These are phyloP conservation scores for Paramecium primaurelia DNA, from an alignment of 73 alveolate genomes.

Conservation along the genomic window DNA sequence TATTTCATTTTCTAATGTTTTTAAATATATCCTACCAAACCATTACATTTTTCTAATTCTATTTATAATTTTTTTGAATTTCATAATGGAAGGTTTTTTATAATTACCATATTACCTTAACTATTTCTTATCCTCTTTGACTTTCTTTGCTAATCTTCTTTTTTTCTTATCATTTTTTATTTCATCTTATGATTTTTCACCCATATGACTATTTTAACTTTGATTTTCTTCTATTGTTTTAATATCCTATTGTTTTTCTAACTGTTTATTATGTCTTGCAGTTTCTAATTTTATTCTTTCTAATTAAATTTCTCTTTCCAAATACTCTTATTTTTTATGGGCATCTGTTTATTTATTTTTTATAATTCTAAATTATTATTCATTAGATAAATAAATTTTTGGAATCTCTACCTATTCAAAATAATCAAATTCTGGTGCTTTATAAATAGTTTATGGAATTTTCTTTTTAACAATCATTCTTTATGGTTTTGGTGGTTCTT, in stretches of 20 bases:
- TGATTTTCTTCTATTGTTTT: neutral
- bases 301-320: neutral
- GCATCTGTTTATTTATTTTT: neutral
- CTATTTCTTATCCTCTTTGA: neutral
- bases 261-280: neutral
- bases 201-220: neutral
- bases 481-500: neutral
- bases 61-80: neutral
- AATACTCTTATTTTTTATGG: neutral
- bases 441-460: neutral
- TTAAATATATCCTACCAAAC: neutral
- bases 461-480: neutral
- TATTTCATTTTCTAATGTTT: neutral
- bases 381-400: neutral
- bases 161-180: neutral
- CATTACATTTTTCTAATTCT: neutral
- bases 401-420: neutral
- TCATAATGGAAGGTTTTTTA: neutral
- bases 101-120: neutral
- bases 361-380: neutral
- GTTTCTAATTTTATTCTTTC: neutral
- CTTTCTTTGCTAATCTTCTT: neutral
- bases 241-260: neutral
- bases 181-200: neutral
- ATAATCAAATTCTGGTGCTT: neutral